Base-by-base conservation (phyloP, 441 rosid genomes). In the Adansonia gregorii region DNA sequence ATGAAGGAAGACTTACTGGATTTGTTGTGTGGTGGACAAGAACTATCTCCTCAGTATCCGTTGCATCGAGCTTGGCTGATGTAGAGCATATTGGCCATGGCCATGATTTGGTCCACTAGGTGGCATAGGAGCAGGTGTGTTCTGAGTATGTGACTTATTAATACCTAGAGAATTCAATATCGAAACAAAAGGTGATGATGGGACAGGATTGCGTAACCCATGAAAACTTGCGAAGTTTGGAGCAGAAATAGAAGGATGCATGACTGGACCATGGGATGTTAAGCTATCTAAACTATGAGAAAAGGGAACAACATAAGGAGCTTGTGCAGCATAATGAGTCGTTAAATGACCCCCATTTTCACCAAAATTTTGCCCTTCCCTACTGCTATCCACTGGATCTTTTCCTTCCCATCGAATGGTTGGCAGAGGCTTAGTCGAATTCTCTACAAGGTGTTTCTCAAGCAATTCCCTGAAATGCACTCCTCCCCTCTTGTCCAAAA, bases 41-140 rank as follows among this genome's bases (percentile, higher is more conserved):
- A 19, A 9, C 78, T 64, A 75, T 35, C 46, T 63, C 73, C 73
- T 24, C n/a, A 17, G 60, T 54, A 24, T 48, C 61, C 74, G 15
- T 51, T 17, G 59, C 17, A 51, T 7, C 20, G 80, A 11, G 17
- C 55, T 11, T 45, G n/a, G 9, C 46, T 73, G 78, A 39, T 48
- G 15, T 35, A 6, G 24, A 64, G 77, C 31, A 55, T 39, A 10
- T 27, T 71, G 72, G n/a, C 8, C 45, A 39, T 71, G 72, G n/a
- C 11, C 45, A 39, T 56, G 27, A 55, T 52, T 46, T 54, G 14
- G 43, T 51, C 68, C 78, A 66, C 6, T 61, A 74, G 14, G 61
- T 27, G 74, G 72, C 73, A 73, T 55, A 17, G 74, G 67, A 66
- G 20, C 19, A 73, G 39, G 1, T 19, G 52, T 35, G 22, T 46